Evolutionary conservation across 352 stramenopile genomes (phyloP), one percentile per base, ranked within the genome.

Genomic region (Globisporangium cylindrosporum): DNA sequence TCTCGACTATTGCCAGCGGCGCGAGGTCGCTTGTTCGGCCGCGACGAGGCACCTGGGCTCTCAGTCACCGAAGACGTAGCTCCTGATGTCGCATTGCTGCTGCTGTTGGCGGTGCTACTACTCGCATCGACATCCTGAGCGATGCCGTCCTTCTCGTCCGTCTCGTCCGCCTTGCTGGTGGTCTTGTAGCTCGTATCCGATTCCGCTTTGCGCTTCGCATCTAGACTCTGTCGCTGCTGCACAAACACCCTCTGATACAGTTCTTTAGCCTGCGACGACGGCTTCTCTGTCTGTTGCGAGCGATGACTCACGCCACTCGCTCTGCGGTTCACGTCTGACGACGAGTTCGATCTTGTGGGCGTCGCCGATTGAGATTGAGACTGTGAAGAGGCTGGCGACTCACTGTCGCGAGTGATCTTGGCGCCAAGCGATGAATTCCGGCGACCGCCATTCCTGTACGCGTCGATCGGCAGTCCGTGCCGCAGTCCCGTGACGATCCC

Each of bases 371-470:
- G 7, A 7, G 29, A 51, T 15, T 10, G 7, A 7, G 29, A 29
- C 6, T 55, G 22, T 1, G 24, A 36, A 1, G 59, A 6, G 22
- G 20, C 59, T 55, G 38, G 5, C 22, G 22, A 7, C 36, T 55
- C 32, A 41, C 59, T 22, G 38, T 58, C 53, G 53, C 24, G 32
- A 51, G 4, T 54, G 59, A 51, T 49, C 18, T 55, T 66, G 24
- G 61, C 25, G 43, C 59, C 59, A 5, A 56, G 18, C 27, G 18
- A 43, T 24, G 59, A 51, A 20, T 22, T 67, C 22, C 34, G 15
- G 2, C 62, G 48, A 59, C 62, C 34, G 53, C 53, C 24, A 5
- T 62, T 68, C 7, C 51, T 43, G 36, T 68, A 63, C 53, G 53
- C 36, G 9, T 55, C 54, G 38, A 68, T 62, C 22, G 63, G n/a